These are phyloP conservation scores for Tephrocybe sp. DNA, from an alignment of 768 basidiomycete genomes.

Conservation along the genomic window DNA sequence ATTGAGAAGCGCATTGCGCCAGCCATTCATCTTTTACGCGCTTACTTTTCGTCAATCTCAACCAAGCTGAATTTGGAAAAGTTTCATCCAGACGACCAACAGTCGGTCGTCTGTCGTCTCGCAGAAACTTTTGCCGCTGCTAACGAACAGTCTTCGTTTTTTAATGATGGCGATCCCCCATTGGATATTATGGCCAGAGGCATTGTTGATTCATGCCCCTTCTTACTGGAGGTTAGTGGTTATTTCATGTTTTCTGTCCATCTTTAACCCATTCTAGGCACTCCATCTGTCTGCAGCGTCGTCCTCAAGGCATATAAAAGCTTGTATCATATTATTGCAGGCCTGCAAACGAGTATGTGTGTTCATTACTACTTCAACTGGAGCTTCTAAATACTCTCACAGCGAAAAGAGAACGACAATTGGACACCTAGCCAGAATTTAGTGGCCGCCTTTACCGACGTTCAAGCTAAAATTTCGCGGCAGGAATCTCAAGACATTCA, in stretches of 20 bases:
- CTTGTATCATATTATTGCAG: constrained; percentile 41
- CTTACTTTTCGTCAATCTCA: constrained; percentile 44
- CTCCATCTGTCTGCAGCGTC: constrained; percentile 28
- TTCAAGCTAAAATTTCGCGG: constrained; percentile 25
- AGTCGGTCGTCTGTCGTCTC: constrained; percentile 43
- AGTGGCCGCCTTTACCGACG: constrained; percentile 28
- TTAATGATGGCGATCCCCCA: constrained; percentile 25
- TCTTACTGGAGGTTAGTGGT: constrained; percentile 44
- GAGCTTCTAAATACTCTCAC: constrained; percentile 6
- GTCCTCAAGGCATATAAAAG: constrained; percentile 29
- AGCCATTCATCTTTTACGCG: constrained; percentile 47
- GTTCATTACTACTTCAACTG: neutral
- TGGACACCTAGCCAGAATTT: constrained; percentile 45
- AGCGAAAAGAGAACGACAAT: constrained; percentile 40
- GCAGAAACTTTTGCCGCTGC: constrained; percentile 42
- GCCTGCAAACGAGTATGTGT: constrained; percentile 40
- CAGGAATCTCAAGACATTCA: constrained; percentile 31
- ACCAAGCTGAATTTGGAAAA: constrained; percentile 47
- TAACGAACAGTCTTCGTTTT: constrained; percentile 26
- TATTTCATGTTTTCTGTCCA: neutral
- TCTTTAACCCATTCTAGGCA: constrained; percentile 19
- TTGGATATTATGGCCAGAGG: constrained; percentile 40
- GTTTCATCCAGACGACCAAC: constrained; percentile 40
- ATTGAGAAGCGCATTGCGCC: constrained; percentile 40
- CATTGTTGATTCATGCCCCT: constrained; percentile 48